These are phyloP conservation scores for Centaurea solstitialis DNA, from an alignment of 129 eudicot species.

Conservation along the genomic window DNA sequence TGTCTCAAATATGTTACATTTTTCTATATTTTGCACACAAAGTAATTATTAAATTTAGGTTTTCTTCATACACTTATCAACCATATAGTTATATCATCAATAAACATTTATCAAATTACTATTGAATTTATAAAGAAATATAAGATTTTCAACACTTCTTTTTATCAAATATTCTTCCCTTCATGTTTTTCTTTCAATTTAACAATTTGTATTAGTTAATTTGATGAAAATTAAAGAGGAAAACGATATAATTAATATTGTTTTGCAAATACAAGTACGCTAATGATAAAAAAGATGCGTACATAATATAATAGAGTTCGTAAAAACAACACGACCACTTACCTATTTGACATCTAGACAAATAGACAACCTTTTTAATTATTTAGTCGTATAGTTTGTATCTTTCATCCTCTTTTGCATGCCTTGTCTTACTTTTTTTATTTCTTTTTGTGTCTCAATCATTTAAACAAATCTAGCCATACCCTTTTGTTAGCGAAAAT, in stretches of 20 bases:
- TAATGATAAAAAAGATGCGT: no score
- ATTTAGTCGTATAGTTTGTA: background rate
- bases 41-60: no score
- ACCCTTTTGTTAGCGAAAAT: background rate
- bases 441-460: background rate
- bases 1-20: background rate
- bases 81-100: no score
- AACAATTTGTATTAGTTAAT: background rate
- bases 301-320: background rate
- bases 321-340: background rate
- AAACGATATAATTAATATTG: no score
- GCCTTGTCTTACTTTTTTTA: background rate
- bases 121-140: no score
- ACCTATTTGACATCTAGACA: background rate
- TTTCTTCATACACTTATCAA: no score
- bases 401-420: background rate
- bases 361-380: constrained; percentile 12
- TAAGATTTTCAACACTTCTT: no score
- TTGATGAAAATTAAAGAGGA: no score
- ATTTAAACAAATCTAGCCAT: background rate
- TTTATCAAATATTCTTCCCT: no score
- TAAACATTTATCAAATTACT: no score
- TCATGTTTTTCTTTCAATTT: no score
- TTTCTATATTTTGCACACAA: no score
- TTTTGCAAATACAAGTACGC: background rate